These are phyloP conservation scores for Musa schizocarpa DNA, from an alignment of 176 grass and related monocot genomes.

Conservation along the genomic window DNA sequence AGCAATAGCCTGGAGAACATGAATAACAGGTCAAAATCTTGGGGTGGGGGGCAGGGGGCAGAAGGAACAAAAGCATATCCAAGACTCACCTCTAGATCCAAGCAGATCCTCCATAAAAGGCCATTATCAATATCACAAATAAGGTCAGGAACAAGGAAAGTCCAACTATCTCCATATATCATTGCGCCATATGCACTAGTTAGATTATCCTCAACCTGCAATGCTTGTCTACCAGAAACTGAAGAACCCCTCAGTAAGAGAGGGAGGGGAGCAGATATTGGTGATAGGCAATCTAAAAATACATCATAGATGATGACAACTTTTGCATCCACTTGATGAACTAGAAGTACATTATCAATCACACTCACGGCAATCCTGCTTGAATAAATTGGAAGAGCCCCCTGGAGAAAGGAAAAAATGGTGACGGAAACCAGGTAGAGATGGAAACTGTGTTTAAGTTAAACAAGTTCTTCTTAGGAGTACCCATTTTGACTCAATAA, in stretches of 20 bases:
- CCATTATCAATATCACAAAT: conserved; percentile 85
- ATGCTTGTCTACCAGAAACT: conserved; percentile 44
- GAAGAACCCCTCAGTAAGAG: conserved; percentile 55
- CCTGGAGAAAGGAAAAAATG: conserved; percentile 39
- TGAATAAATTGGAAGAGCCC: conserved; percentile 69
- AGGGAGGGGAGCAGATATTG: conserved; percentile 93
- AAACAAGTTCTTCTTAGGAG: conserved; percentile 1
- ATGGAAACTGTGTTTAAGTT: background rate
- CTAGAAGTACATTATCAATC: conserved; percentile 82
- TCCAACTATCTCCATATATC: conserved; percentile 82
- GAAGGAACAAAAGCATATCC: conserved; percentile 2
- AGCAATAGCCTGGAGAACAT: conserved; percentile 56
- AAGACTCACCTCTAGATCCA: conserved; percentile 74
- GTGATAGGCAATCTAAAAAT: conserved; percentile 60
- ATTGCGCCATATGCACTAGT: conserved; percentile 70
- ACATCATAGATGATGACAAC: conserved; percentile 91
- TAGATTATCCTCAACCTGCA: conserved; percentile 42
- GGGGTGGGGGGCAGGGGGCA: background rate
- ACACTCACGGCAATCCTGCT: conserved; percentile 79
- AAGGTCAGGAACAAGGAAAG: conserved; percentile 81
- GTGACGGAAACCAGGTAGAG: background rate
- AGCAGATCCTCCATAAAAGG: conserved; percentile 73
- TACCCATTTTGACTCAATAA: background rate
- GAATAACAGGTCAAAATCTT: conserved; percentile 7
- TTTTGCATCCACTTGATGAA: conserved; percentile 97